Conservation (phyloP, 2,329 filamentous ascomycete species). For the Microcyclospora pomicola region DNA sequence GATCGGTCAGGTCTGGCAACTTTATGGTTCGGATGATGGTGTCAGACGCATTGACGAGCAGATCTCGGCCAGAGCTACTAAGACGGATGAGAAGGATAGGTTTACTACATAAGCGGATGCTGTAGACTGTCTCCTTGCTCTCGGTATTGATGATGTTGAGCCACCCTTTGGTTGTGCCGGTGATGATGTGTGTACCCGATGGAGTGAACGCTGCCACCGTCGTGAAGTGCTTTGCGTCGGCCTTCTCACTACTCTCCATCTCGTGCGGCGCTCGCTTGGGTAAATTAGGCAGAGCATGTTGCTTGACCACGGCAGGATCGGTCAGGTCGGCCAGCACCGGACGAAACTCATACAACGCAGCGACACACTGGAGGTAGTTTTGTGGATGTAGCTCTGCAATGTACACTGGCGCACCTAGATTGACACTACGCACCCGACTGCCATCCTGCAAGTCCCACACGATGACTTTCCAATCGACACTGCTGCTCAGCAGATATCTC, state of each 20-base stretch:
- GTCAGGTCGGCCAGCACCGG: slow-evolving; percentile 65
- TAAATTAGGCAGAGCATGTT: slow-evolving; percentile 58
- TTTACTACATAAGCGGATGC: slow-evolving; percentile 72
- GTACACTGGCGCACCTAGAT: slow-evolving; percentile 86
- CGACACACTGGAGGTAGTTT: slow-evolving; percentile 76
- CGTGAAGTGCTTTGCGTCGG: slow-evolving; percentile 89
- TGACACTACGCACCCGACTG: slow-evolving; percentile 63
- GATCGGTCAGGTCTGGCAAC: slow-evolving; percentile 55
- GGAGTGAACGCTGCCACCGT: slow-evolving; percentile 83
- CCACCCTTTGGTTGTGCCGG: slow-evolving; percentile 90
- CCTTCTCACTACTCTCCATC: slow-evolving; percentile 66
- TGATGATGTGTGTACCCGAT: slow-evolving; percentile 74
- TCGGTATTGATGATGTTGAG: slow-evolving; percentile 85
- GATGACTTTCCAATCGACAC: slow-evolving; percentile 92
- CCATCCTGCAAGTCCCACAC: slow-evolving; percentile 80
- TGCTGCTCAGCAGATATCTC: slow-evolving; percentile 79
- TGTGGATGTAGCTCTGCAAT: slow-evolving; percentile 89
- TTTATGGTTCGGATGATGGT: slow-evolving; percentile 88
- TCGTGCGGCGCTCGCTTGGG: slow-evolving; percentile 62
- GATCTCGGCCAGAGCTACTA: slow-evolving; percentile 68
- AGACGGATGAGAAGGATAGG: slow-evolving; percentile 80
- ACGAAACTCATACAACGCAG: slow-evolving; percentile 85
- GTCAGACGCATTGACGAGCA: slow-evolving; percentile 88
- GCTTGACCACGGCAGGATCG: slow-evolving; percentile 46
- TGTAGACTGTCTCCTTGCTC: slow-evolving; percentile 73